Evolutionary conservation across 75 land plant genomes (phyloP).

Genomic region (Pinus taeda): DNA sequence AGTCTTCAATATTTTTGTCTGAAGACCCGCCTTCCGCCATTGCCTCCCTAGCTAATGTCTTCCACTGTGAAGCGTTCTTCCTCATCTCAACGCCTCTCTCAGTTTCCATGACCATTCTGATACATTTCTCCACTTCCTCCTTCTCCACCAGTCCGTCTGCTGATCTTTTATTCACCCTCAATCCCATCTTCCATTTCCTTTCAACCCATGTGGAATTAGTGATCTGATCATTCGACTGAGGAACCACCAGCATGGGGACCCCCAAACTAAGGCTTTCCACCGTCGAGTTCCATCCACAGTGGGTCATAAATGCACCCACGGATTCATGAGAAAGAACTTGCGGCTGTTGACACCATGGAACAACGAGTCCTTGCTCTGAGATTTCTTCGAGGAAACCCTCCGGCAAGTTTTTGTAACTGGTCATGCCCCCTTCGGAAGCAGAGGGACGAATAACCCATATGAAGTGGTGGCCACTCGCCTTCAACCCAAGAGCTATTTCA

Average conservation of each 20-base stretch:
- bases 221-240: slow-evolving; percentile 32
- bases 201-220: slow-evolving; percentile 23
- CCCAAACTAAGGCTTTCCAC: slow-evolving; percentile 27
- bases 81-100: no score
- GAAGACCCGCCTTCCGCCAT: slow-evolving; percentile 54
- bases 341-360: slow-evolving; percentile 36
- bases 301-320: slow-evolving; percentile 31
- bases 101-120: no score
- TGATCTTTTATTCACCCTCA: slow-evolving; percentile 6
- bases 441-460: slow-evolving; percentile 21
- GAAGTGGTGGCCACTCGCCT: slow-evolving; percentile 13
- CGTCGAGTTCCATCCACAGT: slow-evolving; percentile 52
- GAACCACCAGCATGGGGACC: slow-evolving; percentile 33
- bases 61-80: slow-evolving; percentile 11
- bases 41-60: slow-evolving; percentile 41
- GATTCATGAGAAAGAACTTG: slow-evolving; percentile 26
- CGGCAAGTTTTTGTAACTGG: neutral
- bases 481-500: no score
- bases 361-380: slow-evolving; percentile 11
- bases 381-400: slow-evolving; percentile 18
- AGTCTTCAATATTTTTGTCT: slow-evolving; percentile 25
- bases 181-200: slow-evolving; percentile 21
- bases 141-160: no score
- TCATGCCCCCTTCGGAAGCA: neutral
- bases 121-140: no score